Percentiles rank a stretch among this genome's conserved stretches.
These are phyloP conservation scores for Proliferodiscus dingleyae DNA, from an alignment of 2,329 filamentous ascomycete species.

Conservation along the genomic window DNA sequence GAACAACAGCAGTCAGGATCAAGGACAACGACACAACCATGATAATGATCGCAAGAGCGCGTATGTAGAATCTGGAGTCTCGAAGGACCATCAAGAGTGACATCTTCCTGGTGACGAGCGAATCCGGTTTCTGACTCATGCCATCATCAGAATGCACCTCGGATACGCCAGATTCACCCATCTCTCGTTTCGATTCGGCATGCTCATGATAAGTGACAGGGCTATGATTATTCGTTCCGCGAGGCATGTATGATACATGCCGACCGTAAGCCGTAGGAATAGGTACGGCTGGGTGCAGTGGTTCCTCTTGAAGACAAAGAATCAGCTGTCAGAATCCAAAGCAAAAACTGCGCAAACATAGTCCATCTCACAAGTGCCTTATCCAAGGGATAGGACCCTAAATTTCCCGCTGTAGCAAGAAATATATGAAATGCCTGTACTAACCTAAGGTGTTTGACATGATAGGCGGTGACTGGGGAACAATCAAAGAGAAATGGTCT, in stretches of 20 bases:
- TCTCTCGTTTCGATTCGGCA: background rate
- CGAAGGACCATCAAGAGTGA: conserved; percentile 6
- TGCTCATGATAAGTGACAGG: background rate
- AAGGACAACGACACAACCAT: conserved; percentile 17
- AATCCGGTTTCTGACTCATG: background rate
- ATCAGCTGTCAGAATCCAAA: no score
- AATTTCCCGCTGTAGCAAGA: background rate
- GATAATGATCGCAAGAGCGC: conserved; percentile 14
- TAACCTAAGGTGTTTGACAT: background rate
- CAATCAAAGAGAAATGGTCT: background rate
- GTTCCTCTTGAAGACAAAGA: background rate
- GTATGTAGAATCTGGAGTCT: conserved; percentile 9
- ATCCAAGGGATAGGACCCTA: no score
- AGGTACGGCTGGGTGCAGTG: conserved; percentile 1
- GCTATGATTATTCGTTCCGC: background rate
- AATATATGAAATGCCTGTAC: background rate
- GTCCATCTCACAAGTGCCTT: background rate
- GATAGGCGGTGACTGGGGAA: background rate
- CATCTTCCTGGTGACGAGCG: background rate
- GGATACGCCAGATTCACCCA: background rate
- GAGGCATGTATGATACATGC: conserved; percentile 11
- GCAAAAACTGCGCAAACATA: no score
- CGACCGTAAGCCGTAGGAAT: conserved; percentile 12
- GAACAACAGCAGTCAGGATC: conserved; percentile 15
- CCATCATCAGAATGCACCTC: background rate